Evolutionary conservation across 2,329 filamentous ascomycete genomes (phyloP).

Genomic region (Myriosclerotinia duriaeana): DNA sequence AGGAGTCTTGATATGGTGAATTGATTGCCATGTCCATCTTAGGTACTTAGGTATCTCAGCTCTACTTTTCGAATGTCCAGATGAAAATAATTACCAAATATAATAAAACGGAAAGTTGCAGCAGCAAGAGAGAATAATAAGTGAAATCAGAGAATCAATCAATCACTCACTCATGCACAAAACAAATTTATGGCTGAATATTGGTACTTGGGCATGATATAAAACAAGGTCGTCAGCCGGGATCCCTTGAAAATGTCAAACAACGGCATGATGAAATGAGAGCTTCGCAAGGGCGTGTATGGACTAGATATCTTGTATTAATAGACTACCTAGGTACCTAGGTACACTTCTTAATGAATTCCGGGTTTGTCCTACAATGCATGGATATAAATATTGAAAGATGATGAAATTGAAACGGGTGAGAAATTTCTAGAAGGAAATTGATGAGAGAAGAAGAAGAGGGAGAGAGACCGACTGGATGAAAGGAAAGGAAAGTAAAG

Average conservation of each 20-base stretch:
- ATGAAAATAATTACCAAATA: neutral
- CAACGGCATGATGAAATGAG: constrained; percentile 15
- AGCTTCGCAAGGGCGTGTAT: constrained; percentile 11
- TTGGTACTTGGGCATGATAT: constrained; percentile 1
- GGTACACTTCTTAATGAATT: constrained; percentile 2
- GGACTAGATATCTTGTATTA: constrained; percentile 13
- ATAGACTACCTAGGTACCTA: no score
- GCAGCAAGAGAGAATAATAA: neutral
- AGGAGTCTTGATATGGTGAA: constrained; percentile 25
- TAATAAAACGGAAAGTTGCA: neutral
- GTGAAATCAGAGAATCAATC: neutral
- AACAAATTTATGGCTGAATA: neutral
- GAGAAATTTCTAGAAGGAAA: neutral
- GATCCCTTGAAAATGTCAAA: constrained; percentile 25
- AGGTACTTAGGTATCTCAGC: neutral
- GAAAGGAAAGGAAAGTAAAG: neutral
- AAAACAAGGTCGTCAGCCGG: constrained; percentile 22
- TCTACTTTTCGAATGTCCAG: neutral
- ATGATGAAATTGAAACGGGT: constrained; percentile 7
- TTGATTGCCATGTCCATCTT: constrained; percentile 11
- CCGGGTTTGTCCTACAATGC: neutral
- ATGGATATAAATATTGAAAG: constrained; percentile 15
- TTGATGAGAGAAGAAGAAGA: neutral
- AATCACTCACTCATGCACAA: no score
- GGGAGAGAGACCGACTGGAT: no score